Evolutionary conservation across 257 asterid species (phyloP).

Genomic region (Rauvolfia tetraphylla): DNA sequence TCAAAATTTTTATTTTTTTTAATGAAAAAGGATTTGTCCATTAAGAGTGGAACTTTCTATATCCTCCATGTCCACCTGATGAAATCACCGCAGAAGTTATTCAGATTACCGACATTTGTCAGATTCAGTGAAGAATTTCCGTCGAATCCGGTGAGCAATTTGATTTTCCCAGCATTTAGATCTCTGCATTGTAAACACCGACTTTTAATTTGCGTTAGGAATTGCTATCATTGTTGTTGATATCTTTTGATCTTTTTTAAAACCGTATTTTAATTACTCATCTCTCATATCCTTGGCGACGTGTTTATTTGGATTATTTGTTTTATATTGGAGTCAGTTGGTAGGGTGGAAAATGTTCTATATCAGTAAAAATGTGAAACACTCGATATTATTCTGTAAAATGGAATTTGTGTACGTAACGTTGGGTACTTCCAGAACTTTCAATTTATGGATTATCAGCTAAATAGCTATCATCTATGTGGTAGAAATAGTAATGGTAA

Average conservation of each 20-base stretch:
- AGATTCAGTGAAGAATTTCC: slow-evolving; percentile 7
- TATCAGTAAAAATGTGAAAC: background rate
- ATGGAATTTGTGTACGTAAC: background rate
- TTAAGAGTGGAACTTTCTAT: too few species aligned
- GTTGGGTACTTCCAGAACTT: background rate
- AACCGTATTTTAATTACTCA: background rate
- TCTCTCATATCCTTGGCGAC: background rate
- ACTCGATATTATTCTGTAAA: background rate
- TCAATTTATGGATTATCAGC: background rate
- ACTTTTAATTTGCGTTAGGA: background rate
- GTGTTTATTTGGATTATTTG: slow-evolving; percentile 1
- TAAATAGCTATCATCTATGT: background rate
- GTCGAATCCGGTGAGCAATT: slow-evolving; percentile 9
- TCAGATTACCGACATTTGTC: background rate
- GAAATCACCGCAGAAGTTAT: background rate
- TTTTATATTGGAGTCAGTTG: background rate
- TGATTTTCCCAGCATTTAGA: background rate
- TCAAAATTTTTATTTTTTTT: too few species aligned
- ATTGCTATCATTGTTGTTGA: background rate
- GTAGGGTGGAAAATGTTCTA: background rate
- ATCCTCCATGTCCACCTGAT: background rate
- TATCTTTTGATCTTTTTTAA: background rate
- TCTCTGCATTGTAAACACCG: slow-evolving; percentile 8
- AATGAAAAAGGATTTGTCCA: too few species aligned
- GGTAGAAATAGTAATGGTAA: background rate